Evolutionary conservation across 176 grass and related monocot genomes (phyloP), one percentile per base, ranked within the genome.

Genomic region (Zizania latifolia): DNA sequence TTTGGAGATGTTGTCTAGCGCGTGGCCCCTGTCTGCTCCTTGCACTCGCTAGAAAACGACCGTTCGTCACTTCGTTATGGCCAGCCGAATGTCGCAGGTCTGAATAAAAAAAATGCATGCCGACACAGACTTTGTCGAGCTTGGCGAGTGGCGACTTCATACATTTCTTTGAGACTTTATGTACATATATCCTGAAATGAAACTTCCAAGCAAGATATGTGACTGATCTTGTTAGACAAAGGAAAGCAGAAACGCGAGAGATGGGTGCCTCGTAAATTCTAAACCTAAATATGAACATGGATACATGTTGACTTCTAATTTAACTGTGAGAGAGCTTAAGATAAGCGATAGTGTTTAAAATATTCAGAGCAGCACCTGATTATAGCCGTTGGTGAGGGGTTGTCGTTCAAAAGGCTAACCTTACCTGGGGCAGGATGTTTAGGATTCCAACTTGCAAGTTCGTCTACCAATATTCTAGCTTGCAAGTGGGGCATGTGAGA

Each of bases 321-420:
- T 45, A 53, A 10, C 2, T 22, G 4, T 8, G 2, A 53, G 7
- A 8, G n/a, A n/a, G n/a, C 48, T 53, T n/a, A 22, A 53, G 48
- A 53, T 22, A 53, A 9, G 48, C 19, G 10, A 19, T 22, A 10
- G 13, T n/a, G 61, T 23, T 68, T 40, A 55, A 62, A 84, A 27
- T 43, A 56, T 56, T 10, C 13, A 72, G 27, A 78, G 67, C 16
- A 29, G 55, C 3, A 27, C 17, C 62, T n/a, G 48, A 82, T 75
- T 83, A 75, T 75, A 82, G 80, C 80, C 71, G 71, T 75, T 82
- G 27, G 43, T 15, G 59, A 70, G 69, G 13, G 6, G 62, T 2
- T 68, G 51, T 76, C 62, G 50, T 27, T 17, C 5, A 53, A 53
- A 53, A 22, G 48, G 48, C 19, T 16, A 53, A 22, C 48, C 0